phyloP scores from a whole-genome alignment of 2,329 filamentous ascomycete genomes.

The Alternaria triticimaculans region DNA sequence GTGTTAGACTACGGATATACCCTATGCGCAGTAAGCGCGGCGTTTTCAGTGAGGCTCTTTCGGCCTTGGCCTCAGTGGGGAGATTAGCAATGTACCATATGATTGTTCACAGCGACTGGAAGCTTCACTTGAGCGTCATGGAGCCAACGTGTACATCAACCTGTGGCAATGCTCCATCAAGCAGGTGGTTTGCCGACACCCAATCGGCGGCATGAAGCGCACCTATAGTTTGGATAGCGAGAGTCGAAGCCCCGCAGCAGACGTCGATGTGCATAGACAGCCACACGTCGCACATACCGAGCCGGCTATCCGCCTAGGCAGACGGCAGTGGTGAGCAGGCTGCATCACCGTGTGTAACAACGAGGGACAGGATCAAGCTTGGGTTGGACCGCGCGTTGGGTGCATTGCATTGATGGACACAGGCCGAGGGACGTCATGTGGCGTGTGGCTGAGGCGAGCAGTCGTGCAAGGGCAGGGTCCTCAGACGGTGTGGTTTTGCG shows the following conservation, averaged over 20 bases:
- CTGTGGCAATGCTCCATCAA: conserved; percentile 5
- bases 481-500: conserved; percentile 14
- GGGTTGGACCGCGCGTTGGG: background rate
- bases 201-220: conserved; percentile 13
- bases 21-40: conserved; percentile 12
- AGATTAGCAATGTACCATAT: background rate
- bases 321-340: background rate
- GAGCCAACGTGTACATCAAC: conserved; percentile 3
- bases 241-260: conserved; percentile 13
- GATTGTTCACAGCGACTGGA: background rate
- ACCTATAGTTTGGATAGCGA: background rate
- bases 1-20: conserved; percentile 15
- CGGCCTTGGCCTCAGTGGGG: background rate
- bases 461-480: conserved; percentile 10
- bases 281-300: conserved; percentile 6
- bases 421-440: conserved; percentile 16
- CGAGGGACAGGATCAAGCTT: background rate
- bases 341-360: background rate
- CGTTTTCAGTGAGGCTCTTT: conserved; percentile 3
- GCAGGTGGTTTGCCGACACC: conserved; percentile 7
- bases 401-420: background rate
- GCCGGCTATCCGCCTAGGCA: conserved; percentile 13
- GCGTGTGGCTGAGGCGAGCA: conserved; percentile 11
- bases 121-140: conserved; percentile 8
- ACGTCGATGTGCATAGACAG: conserved; percentile 15